phyloP scores from a whole-genome alignment of 2,329 filamentous ascomycete species.

The Gaeumannomyces tritici region DNA sequence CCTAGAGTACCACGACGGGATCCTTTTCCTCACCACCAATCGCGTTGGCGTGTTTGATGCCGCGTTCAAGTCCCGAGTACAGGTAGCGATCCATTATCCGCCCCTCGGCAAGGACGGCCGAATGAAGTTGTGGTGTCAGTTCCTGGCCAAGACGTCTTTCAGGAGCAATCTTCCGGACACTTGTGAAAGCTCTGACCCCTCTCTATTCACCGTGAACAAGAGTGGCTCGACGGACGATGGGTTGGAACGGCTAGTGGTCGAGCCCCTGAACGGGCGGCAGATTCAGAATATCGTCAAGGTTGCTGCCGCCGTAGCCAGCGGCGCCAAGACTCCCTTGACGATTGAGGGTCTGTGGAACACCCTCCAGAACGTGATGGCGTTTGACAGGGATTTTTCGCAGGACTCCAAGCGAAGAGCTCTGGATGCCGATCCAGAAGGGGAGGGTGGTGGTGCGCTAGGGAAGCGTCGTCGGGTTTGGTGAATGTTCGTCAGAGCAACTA shows the following conservation, averaged over 20 bases:
- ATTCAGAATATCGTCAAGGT: background rate
- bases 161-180: background rate
- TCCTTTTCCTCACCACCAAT: background rate
- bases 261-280: background rate
- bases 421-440: too few species aligned
- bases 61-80: conserved; percentile 24
- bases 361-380: background rate
- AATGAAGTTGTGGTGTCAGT: background rate
- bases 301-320: background rate
- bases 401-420: too few species aligned
- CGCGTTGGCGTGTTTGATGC: conserved; percentile 23
- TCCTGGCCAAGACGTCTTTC: background rate
- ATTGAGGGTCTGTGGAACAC: background rate
- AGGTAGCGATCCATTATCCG: conserved; percentile 27
- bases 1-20: background rate
- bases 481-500: too few species aligned
- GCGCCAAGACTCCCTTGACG: background rate
- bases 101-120: background rate
- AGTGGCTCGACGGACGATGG: background rate
- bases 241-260: background rate
- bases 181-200: background rate
- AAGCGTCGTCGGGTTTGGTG: too few species aligned
- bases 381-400: background rate
- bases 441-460: too few species aligned
- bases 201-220: background rate